Evolutionary conservation across 2,329 filamentous ascomycete genomes (phyloP).

Genomic region (Venturia oleaginea): DNA sequence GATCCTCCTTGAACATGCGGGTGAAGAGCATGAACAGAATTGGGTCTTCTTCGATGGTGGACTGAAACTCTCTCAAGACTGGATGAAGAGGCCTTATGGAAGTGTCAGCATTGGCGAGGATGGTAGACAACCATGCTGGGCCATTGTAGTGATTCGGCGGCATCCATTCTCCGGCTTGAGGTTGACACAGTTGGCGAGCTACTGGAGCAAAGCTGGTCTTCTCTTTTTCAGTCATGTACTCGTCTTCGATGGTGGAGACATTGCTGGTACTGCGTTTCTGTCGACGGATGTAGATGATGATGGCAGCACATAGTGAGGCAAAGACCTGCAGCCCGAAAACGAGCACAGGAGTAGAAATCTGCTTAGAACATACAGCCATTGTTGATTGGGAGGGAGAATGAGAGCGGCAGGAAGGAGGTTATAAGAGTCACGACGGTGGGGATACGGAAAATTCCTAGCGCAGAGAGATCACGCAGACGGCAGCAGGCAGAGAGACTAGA

Average conservation of each 20-base stretch:
- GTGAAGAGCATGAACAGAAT: constrained; percentile 58
- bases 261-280: not conserved
- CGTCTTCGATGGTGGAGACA: not conserved
- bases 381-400: not conserved
- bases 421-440: not conserved
- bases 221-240: not conserved
- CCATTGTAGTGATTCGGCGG: not conserved
- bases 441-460: not conserved
- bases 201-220: not conserved
- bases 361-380: not conserved
- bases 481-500: not conserved
- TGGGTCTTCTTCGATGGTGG: constrained; percentile 55
- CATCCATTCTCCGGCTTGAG: not conserved
- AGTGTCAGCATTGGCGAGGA: not conserved
- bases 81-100: constrained; percentile 27
- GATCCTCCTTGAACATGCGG: constrained; percentile 61
- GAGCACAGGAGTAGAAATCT: not conserved
- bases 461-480: not conserved
- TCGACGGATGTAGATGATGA: not conserved
- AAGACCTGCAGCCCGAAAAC: not conserved
- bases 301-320: not conserved
- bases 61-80: constrained; percentile 54
- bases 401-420: not conserved
- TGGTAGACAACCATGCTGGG: not conserved
- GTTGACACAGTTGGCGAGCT: not conserved